Percentiles rank a stretch among this genome's conserved stretches.
These are phyloP conservation scores for Lecanosticta acicola DNA, from an alignment of 2,329 filamentous ascomycete species.

Conservation along the genomic window DNA sequence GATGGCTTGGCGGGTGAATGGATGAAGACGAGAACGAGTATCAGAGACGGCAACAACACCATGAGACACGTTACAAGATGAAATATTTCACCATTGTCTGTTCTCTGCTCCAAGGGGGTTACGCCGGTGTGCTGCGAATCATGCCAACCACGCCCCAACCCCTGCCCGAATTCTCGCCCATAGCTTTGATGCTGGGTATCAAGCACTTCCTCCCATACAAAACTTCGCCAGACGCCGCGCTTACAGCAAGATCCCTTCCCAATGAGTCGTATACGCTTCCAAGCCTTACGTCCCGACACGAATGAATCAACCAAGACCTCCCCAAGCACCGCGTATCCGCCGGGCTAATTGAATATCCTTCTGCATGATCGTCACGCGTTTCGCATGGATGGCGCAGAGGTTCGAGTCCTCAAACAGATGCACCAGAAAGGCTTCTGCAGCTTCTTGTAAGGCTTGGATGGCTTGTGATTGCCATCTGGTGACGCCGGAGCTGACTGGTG, in stretches of 20 bases:
- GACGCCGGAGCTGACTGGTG: conserved; percentile 58
- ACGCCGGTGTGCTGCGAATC: too few species aligned
- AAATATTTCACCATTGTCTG: too few species aligned
- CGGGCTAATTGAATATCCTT: conserved; percentile 97
- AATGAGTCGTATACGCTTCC: background rate
- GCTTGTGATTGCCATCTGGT: conserved; percentile 97
- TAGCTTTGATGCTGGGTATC: conserved; percentile 8
- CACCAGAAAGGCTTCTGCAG: conserved; percentile 96
- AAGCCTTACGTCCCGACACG: background rate
- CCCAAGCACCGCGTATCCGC: conserved; percentile 74
- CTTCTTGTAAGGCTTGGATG: conserved; percentile 96
- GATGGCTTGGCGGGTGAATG: too few species aligned
- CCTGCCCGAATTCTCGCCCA: too few species aligned
- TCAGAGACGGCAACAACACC: too few species aligned
- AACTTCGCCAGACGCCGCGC: conserved; percentile 23
- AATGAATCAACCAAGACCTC: conserved; percentile 28
- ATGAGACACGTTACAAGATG: too few species aligned
- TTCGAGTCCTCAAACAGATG: conserved; percentile 98
- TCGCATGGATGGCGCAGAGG: conserved; percentile 96
- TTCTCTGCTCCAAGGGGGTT: too few species aligned
- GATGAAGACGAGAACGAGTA: too few species aligned
- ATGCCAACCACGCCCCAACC: too few species aligned
- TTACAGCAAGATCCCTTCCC: conserved; percentile 13
- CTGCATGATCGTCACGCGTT: conserved; percentile 96
- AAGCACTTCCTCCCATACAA: conserved; percentile 7